Base-by-base conservation (phyloP, 805 yeast species). In the Saccharomycopsis guyanensis region DNA sequence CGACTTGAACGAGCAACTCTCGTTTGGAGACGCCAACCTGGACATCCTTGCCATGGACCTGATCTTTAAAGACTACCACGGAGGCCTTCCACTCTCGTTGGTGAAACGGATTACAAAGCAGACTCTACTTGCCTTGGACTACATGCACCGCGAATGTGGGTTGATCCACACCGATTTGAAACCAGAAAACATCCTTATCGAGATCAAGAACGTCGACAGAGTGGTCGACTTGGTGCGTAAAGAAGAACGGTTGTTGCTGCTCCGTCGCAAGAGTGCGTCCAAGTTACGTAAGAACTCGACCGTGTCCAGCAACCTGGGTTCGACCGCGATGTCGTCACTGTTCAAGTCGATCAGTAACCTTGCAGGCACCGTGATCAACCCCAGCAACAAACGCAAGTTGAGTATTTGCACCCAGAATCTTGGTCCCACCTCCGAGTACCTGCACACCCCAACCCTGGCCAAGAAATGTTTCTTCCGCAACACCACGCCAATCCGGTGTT, bases 31-130 rank as follows among this genome's bases (percentile, higher is more conserved):
- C n/a, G 50, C 53, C 3, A 31, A 38, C 8, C 16, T 40, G 10
- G 42, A 45, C 23, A 7, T 51, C 8, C 20, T 18, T 27, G 43
- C 43, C 5, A 31, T 51, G 23, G 45, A 45, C 18, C 45, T 45
- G 33, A 36, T 51, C 16, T 51, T 51, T 24, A 42, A 48, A 38
- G 52, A 75, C 58, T 72, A 76, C 59, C 87, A 84, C 63, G 72
- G 83, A 53, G 91, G 94, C 19, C 74, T 86, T n/a, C 95, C 95
- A 2, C 60, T 77, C 27, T 71, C 73, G 19, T 75, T 83, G 56
- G 93, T 86, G 32, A 83, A 86, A 62, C 91, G 83, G 60, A 82
- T 87, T 44, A 80, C 93, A 15, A 82, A 81, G 56, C 95, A 86
- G 62, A 69, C 86, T 37, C 61, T 86, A 42, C 67, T 82, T 33